These are phyloP conservation scores for Fusarium begoniae DNA, from an alignment of 2,329 filamentous ascomycete species.

Conservation along the genomic window DNA sequence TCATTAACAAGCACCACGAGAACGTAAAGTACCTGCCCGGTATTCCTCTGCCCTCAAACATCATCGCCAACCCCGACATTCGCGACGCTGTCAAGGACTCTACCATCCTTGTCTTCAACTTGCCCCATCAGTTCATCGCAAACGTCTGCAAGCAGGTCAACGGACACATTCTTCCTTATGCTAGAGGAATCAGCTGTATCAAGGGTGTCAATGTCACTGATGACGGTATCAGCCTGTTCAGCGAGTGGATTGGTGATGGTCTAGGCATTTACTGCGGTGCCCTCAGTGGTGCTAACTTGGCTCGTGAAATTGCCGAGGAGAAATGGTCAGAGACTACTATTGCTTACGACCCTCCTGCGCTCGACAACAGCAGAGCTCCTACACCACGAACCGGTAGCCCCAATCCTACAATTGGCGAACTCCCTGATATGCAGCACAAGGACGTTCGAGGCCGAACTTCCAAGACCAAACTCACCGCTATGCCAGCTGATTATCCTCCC, in stretches of 20 bases:
- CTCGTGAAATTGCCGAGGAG: slow-evolving; percentile 91
- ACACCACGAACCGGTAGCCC: slow-evolving; percentile 59
- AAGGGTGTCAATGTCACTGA: slow-evolving; percentile 96
- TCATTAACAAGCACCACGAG: slow-evolving; percentile 94
- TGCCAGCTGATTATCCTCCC: slow-evolving; percentile 85
- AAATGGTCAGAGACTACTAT: slow-evolving; percentile 98
- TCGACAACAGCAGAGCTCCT: slow-evolving; percentile 81
- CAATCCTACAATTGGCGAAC: slow-evolving; percentile 60
- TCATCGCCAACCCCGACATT: slow-evolving; percentile 84
- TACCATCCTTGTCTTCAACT: slow-evolving; percentile 93
- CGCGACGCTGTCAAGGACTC: slow-evolving; percentile 83
- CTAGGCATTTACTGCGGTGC: slow-evolving; percentile 97
- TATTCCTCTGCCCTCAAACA: slow-evolving; percentile 82
- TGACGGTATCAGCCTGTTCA: slow-evolving; percentile 87
- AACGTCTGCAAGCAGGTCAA: slow-evolving; percentile 84
- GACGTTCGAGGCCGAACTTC: slow-evolving; percentile 74
- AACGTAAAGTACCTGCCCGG: slow-evolving; percentile 98
- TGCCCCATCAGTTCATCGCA: slow-evolving; percentile 94
- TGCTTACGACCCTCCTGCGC: slow-evolving; percentile 89
- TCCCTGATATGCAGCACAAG: slow-evolving; percentile 70
- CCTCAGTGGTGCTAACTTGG: slow-evolving; percentile 95
- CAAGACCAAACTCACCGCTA: slow-evolving; percentile 74
- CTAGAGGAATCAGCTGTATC: slow-evolving; percentile 95
- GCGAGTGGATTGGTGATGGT: slow-evolving; percentile 90
- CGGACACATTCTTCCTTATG: slow-evolving; percentile 90